These are phyloP conservation scores for Pyrrhoderma noxium DNA, from an alignment of 1,284 basidiomycete species.

Conservation along the genomic window DNA sequence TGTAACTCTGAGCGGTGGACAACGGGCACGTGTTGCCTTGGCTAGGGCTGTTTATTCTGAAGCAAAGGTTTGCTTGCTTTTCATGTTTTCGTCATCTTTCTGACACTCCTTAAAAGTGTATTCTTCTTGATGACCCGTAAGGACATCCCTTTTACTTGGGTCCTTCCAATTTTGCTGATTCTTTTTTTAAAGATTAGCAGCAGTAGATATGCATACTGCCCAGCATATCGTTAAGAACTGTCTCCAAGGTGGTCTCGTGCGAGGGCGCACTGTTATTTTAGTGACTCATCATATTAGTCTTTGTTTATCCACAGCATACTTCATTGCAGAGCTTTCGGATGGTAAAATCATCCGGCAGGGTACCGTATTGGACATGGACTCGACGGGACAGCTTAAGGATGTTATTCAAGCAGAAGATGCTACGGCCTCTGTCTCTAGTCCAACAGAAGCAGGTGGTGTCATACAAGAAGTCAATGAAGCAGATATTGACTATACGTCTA, in stretches of 20 bases:
- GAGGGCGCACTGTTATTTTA: constrained; percentile 68
- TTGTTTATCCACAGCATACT: constrained; percentile 55
- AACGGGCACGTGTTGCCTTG: constrained; percentile 70
- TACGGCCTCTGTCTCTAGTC: constrained; percentile 21
- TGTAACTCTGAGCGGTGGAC: constrained; percentile 73
- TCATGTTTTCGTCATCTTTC: constrained; percentile 9
- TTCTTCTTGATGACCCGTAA: constrained; percentile 82
- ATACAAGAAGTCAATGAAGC: constrained; percentile 34
- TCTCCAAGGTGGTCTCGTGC: constrained; percentile 59
- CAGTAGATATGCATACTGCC: constrained; percentile 86
- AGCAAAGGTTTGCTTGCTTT: constrained; percentile 38
- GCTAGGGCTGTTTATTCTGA: constrained; percentile 61
- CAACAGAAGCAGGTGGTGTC: constrained; percentile 17
- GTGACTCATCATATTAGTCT: constrained; percentile 83
- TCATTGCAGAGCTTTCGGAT: constrained; percentile 58
- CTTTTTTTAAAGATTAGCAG: constrained; percentile 53
- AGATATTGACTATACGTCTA: constrained; percentile 24
- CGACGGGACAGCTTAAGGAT: constrained; percentile 42
- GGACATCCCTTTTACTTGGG: constrained; percentile 23
- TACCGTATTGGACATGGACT: constrained; percentile 47
- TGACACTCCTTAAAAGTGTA: constrained; percentile 38
- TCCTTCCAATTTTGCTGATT: constrained; percentile 6
- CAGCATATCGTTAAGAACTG: constrained; percentile 63
- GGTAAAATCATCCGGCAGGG: constrained; percentile 56
- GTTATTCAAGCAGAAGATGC: constrained; percentile 41